Percentiles rank a stretch among this genome's conserved stretches.
Evolutionary conservation across 1,284 basidiomycete genomes (phyloP).

Genomic region (Heterobasidion occidentale): DNA sequence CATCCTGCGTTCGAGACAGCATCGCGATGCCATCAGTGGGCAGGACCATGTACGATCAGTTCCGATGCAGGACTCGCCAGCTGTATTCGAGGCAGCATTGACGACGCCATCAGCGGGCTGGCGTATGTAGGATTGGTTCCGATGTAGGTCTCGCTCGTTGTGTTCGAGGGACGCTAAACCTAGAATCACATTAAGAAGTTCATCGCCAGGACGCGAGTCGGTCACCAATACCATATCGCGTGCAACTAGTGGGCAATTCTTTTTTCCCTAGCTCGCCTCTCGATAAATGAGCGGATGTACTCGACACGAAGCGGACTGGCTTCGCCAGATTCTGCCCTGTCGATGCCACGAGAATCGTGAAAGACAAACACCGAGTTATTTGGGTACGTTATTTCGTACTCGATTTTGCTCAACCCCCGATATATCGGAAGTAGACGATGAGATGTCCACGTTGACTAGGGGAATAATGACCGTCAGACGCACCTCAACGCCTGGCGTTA

Average conservation of each 20-base stretch:
- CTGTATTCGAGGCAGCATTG: too few relatives aligned
- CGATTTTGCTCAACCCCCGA: not conserved
- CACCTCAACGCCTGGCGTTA: not conserved
- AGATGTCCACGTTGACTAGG: too few relatives aligned
- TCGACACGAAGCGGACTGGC: not conserved
- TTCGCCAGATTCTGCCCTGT: not conserved
- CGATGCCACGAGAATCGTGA: not conserved
- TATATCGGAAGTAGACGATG: not conserved
- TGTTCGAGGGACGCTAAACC: not conserved
- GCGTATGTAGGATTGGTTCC: too few relatives aligned
- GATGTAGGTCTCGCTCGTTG: too few relatives aligned
- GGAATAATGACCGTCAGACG: too few relatives aligned
- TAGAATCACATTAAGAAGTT: not conserved
- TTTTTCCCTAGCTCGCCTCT: not conserved
- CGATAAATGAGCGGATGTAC: not conserved
- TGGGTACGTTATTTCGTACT: not conserved
- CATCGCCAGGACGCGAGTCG: not conserved
- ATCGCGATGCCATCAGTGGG: too few relatives aligned
- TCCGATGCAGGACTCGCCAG: too few relatives aligned
- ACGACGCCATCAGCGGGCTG: too few relatives aligned
- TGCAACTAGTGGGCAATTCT: not conserved
- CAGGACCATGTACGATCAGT: too few relatives aligned
- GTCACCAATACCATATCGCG: not conserved
- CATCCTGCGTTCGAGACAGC: too few relatives aligned
- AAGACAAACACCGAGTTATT: not conserved